These are phyloP conservation scores for Tolypocladium cylindrosporum DNA, from an alignment of 2,329 filamentous ascomycete genomes.

Conservation along the genomic window DNA sequence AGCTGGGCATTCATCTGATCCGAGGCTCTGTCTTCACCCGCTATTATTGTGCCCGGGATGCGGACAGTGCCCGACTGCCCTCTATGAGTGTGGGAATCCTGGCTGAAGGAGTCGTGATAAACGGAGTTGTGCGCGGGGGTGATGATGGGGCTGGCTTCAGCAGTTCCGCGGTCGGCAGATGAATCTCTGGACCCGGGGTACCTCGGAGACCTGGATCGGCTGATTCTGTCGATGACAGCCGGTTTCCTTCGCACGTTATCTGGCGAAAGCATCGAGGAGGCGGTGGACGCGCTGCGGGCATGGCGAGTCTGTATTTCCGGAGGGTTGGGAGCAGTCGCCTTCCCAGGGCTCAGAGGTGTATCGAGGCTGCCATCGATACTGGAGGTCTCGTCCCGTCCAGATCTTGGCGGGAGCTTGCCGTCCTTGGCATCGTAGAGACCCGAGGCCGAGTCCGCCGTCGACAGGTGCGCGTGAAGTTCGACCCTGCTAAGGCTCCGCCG, in stretches of 20 bases:
- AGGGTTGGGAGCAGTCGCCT: slow-evolving; percentile 20
- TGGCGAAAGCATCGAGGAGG: slow-evolving; percentile 24
- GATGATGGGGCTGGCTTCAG: slow-evolving; percentile 46
- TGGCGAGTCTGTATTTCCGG: slow-evolving; percentile 24
- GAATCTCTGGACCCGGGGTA: slow-evolving; percentile 44
- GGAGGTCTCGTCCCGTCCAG: slow-evolving; percentile 31
- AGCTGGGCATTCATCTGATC: slow-evolving; percentile 51
- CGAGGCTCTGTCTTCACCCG: slow-evolving; percentile 42
- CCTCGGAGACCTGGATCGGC: slow-evolving; percentile 31
- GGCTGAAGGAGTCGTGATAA: slow-evolving; percentile 45
- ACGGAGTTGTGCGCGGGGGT: slow-evolving; percentile 50
- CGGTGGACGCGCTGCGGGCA: slow-evolving; percentile 21
- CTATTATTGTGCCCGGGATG: slow-evolving; percentile 47
- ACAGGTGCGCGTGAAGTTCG: slow-evolving; percentile 27
- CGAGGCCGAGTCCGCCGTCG: slow-evolving; percentile 22
- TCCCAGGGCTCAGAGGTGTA: slow-evolving; percentile 32
- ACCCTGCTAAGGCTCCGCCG: slow-evolving; percentile 33
- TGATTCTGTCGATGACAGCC: slow-evolving; percentile 46
- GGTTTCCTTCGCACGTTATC: slow-evolving; percentile 33
- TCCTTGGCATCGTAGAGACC: slow-evolving; percentile 29
- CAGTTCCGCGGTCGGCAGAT: slow-evolving; percentile 45
- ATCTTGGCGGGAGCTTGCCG: slow-evolving; percentile 20
- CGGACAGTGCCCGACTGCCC: slow-evolving; percentile 35
- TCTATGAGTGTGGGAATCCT: slow-evolving; percentile 33
- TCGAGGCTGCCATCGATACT: slow-evolving; percentile 36